phyloP scores from a whole-genome alignment of 176 grass and related monocot genomes.

The Cenchrus purpureus region DNA sequence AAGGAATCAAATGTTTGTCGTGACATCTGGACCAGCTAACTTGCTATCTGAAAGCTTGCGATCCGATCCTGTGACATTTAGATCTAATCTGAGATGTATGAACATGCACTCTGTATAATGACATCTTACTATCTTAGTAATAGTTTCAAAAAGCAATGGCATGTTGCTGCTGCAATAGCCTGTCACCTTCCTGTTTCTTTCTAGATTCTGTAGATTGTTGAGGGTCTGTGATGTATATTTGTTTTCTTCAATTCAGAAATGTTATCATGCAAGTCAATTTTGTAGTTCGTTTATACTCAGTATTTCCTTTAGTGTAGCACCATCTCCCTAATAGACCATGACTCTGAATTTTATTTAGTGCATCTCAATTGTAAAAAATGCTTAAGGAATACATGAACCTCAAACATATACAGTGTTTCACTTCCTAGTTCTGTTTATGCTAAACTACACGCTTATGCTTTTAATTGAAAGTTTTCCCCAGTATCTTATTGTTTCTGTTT shows the following conservation, averaged over 20 bases:
- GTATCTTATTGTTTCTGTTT: slow-evolving; percentile 26
- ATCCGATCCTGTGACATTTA: not conserved
- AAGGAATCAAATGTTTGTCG: slow-evolving; percentile 11
- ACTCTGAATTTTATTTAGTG: not conserved
- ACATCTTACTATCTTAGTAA: not conserved
- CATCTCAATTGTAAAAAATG: not conserved
- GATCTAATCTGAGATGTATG: not conserved
- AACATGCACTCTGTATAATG: slow-evolving; percentile 28
- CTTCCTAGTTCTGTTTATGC: slow-evolving; percentile 14
- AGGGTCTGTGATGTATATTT: not conserved
- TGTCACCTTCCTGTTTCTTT: not conserved
- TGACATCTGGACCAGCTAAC: slow-evolving; percentile 8
- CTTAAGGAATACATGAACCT: not conserved
- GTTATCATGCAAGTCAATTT: not conserved
- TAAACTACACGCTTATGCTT: not conserved
- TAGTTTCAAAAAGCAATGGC: not conserved
- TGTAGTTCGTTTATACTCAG: not conserved
- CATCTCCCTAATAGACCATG: not conserved
- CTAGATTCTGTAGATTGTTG: not conserved
- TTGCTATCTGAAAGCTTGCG: slow-evolving; percentile 5
- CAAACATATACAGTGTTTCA: not conserved
- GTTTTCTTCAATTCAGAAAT: slow-evolving; percentile 9
- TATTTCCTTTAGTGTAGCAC: not conserved
- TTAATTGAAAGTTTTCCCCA: not conserved
- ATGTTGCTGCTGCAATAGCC: not conserved